These are phyloP conservation scores for Saccharomycopsis malanga DNA, from an alignment of 805 yeast species.

Conservation along the genomic window DNA sequence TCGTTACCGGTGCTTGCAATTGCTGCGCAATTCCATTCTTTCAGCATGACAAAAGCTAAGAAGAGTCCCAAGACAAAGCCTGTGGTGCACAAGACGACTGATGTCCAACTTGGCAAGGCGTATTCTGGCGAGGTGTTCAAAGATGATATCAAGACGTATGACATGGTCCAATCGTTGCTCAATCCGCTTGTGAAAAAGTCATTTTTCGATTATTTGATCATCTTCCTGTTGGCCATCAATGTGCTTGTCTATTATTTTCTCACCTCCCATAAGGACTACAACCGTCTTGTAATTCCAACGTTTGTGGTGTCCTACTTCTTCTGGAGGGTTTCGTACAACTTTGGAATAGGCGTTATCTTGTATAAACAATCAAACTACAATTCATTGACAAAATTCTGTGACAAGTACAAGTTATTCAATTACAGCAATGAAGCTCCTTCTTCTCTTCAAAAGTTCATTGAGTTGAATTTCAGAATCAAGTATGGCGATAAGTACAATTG, in stretches of 20 bases:
- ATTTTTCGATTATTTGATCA: constrained; percentile 53
- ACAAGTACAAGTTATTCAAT: constrained; percentile 38
- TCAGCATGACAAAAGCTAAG: background rate
- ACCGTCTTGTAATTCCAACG: constrained; percentile 25
- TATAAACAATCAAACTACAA: constrained; percentile 58
- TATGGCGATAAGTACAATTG: constrained; percentile 33
- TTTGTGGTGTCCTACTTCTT: constrained; percentile 55
- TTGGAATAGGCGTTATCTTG: constrained; percentile 70
- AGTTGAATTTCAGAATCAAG: constrained; percentile 41
- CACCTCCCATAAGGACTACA: constrained; percentile 23
- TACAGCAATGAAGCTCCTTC: constrained; percentile 27
- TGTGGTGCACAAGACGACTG: background rate
- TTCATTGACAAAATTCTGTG: constrained; percentile 47
- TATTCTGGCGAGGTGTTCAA: constrained; percentile 37
- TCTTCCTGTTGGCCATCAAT: constrained; percentile 36
- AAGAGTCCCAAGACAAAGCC: background rate
- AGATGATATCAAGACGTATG: constrained; percentile 56
- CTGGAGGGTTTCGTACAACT: constrained; percentile 72
- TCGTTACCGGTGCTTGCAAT: no score
- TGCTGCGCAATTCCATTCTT: no score
- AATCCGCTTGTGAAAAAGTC: constrained; percentile 72
- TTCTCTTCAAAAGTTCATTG: constrained; percentile 35
- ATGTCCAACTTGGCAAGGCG: constrained; percentile 33
- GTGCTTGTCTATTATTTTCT: constrained; percentile 29
- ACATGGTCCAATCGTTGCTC: constrained; percentile 74